These are phyloP conservation scores for Chaetomiaceae sp. DNA, from an alignment of 2,329 filamentous ascomycete species.

Conservation along the genomic window DNA sequence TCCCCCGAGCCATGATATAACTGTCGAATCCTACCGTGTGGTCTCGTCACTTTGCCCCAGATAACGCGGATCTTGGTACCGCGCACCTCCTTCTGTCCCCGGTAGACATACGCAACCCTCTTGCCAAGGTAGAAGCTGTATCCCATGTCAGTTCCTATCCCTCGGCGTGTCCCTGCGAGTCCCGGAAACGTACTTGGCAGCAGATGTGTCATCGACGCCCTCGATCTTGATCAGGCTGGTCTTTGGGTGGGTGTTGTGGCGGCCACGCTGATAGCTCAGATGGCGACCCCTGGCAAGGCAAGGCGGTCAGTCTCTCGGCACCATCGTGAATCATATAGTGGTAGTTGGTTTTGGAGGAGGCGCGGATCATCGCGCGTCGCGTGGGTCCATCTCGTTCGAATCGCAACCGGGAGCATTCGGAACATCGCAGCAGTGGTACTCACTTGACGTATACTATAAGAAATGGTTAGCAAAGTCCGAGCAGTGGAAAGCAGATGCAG, in stretches of 20 bases:
- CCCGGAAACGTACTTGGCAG: slow-evolving; percentile 64
- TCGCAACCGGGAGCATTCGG: slow-evolving; percentile 13
- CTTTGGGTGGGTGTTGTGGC: slow-evolving; percentile 84
- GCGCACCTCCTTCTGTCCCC: slow-evolving; percentile 86
- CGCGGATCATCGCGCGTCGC: slow-evolving; percentile 7
- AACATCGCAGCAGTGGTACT: slow-evolving; percentile 40
- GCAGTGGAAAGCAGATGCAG: slow-evolving; percentile 3
- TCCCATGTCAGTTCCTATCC: slow-evolving; percentile 23
- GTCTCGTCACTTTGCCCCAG: slow-evolving; percentile 96
- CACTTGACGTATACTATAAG: slow-evolving; percentile 80
- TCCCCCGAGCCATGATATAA: not conserved
- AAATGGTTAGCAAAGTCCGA: slow-evolving; percentile 33
- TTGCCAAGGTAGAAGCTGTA: slow-evolving; percentile 92
- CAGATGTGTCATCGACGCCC: slow-evolving; percentile 85
- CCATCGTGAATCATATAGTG: no score
- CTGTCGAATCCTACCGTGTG: slow-evolving; percentile 64
- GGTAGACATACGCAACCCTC: slow-evolving; percentile 98
- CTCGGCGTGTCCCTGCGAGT: not conserved
- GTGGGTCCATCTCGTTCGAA: slow-evolving; percentile 19
- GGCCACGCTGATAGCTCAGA: slow-evolving; percentile 94
- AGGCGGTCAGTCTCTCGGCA: slow-evolving; percentile 20
- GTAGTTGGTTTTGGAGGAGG: no score
- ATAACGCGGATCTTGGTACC: slow-evolving; percentile 98
- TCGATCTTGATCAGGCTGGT: slow-evolving; percentile 98
- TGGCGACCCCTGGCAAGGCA: slow-evolving; percentile 73